Percentiles rank a stretch among this genome's conserved stretches.
phyloP scores from a whole-genome alignment of 2,329 filamentous ascomycete species.

The Botrytis aclada region DNA sequence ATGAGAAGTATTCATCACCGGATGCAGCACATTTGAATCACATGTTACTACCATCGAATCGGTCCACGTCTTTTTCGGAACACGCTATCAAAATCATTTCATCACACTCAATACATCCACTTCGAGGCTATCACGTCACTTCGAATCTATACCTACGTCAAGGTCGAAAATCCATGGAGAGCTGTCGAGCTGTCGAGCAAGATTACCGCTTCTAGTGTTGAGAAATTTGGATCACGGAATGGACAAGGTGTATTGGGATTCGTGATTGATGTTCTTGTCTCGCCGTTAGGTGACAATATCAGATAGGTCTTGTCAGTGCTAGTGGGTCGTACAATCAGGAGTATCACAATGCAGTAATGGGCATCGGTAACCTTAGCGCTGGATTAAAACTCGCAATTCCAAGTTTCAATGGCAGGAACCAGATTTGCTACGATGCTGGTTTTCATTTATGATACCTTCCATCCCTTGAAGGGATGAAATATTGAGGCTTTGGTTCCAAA shows the following conservation, averaged over 20 bases:
- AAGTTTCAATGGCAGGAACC: background rate
- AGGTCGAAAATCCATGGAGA: background rate
- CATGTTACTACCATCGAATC: background rate
- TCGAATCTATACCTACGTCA: background rate
- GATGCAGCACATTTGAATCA: background rate
- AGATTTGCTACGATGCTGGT: background rate
- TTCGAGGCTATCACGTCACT: background rate
- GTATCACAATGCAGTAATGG: background rate
- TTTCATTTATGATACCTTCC: background rate
- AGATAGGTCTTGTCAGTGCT: background rate
- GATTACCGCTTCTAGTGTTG: no score
- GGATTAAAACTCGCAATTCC: no score
- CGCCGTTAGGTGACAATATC: background rate
- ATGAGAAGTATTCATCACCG: background rate
- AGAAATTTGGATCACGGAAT: background rate
- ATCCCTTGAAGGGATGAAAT: background rate
- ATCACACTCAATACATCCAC: background rate
- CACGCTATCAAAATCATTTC: background rate
- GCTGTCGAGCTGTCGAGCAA: no score
- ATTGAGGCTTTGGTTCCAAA: background rate
- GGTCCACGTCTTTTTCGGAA: background rate
- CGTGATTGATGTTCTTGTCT: background rate
- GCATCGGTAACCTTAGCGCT: background rate
- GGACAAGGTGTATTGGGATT: background rate
- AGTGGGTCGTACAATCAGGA: background rate